Evolutionary conservation across 1,284 basidiomycete species (phyloP), one percentile per base, ranked within the genome.

Genomic region (Anthracocystis panici-leucophaei): DNA sequence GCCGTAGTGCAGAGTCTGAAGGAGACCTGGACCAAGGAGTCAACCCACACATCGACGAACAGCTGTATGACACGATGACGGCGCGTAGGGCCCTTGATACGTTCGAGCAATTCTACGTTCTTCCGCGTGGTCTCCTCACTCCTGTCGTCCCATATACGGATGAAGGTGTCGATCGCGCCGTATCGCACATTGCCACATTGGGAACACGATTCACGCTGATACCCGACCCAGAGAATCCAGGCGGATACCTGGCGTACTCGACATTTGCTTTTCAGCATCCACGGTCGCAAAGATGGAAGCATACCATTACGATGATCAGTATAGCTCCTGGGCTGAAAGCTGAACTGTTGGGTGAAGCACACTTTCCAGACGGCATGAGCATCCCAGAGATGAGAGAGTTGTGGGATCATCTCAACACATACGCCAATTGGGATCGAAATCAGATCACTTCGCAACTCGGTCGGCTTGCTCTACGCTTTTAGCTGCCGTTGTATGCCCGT

Each of bases 321-420:
- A 7, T 64, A 2, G 41, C 23, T 2, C 55, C 41, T 10, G 35
- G 44, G 1, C 8, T 23, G n/a, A 21, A 35, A 8, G 41, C 29
- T 9, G 50, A 52, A 6, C 25, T 64, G 35, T 1, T 57, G 10
- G 62, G 62, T 11, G 62, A 64, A 27, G 55, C 55, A 3, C 42
- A 64, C n/a, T 53, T 57, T 46, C 48, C 46, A 21, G 61, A 38
- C 6, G 40, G 23, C 18, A 14, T 40, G 27, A 9, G 14, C 27
- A 11, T 16, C 7, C 5, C 3, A 3, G 52, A 49, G 38, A 31
- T 14, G n/a, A 31, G 7, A 16, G 8, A 40, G 1, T 18, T 14
- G 21, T 41, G 54, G 35, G 4, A 44, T 21, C 33, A 20, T 23
- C 33, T 52, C 11, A 52, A 52, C 20, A 20, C 16, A 2, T 2